phyloP scores from a whole-genome alignment of 2,329 filamentous ascomycete genomes.

The Talaromyces amestolkiae region DNA sequence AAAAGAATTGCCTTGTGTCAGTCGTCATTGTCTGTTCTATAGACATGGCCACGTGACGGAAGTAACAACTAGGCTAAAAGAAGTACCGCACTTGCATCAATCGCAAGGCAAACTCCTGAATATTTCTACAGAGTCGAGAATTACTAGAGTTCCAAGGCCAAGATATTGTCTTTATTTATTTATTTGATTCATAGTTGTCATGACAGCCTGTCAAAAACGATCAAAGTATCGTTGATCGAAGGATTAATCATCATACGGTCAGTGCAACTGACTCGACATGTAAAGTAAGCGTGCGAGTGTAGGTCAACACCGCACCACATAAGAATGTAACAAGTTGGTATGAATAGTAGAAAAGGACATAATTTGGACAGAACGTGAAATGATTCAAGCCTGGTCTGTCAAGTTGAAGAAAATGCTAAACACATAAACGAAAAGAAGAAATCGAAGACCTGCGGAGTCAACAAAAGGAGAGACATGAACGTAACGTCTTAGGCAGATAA shows the following conservation, averaged over 20 bases:
- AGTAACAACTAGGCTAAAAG: neutral
- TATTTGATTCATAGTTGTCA: slow-evolving; percentile 17
- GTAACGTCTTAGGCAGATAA: slow-evolving; percentile 6
- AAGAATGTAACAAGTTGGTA: slow-evolving; percentile 8
- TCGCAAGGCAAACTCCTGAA: neutral
- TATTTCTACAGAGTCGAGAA: neutral
- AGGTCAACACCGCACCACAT: slow-evolving; percentile 11
- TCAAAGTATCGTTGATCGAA: slow-evolving; percentile 9
- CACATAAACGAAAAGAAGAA: slow-evolving; percentile 5
- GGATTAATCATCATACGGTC: slow-evolving; percentile 2
- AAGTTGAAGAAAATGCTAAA: slow-evolving; percentile 4
- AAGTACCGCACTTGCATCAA: neutral
- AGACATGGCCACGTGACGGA: neutral
- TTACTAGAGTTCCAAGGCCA: neutral
- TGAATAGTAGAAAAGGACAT: slow-evolving; percentile 10
- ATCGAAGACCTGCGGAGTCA: neutral
- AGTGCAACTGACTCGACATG: slow-evolving; percentile 14
- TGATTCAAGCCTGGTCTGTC: neutral
- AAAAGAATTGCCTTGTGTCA: neutral
- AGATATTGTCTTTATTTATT: neutral
- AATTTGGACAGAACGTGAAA: slow-evolving; percentile 7
- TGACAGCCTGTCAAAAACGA: slow-evolving; percentile 17
- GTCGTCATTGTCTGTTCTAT: neutral
- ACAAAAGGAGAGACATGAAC: slow-evolving; percentile 17
- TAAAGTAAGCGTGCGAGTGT: slow-evolving; percentile 5